phyloP scores from a whole-genome alignment of 352 stramenopile genomes.

The Pythium brassicae region DNA sequence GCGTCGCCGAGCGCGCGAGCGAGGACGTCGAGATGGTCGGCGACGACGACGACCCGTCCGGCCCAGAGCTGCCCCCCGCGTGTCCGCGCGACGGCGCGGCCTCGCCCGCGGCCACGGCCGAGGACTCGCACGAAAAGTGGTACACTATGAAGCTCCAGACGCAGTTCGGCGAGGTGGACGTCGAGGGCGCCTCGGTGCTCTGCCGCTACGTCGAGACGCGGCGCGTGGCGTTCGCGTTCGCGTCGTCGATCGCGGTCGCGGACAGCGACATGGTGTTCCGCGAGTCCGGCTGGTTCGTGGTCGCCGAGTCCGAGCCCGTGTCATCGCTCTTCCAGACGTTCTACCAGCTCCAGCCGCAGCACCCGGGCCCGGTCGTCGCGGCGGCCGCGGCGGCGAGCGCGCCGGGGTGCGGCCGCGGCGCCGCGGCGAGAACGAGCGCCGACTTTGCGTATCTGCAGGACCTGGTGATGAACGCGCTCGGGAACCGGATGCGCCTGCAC shows the following conservation, averaged over 20 bases:
- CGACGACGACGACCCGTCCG: not conserved
- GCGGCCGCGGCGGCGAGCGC: too few relatives aligned
- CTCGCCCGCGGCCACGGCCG: not conserved
- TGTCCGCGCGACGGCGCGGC: too few relatives aligned
- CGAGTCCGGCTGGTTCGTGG: slow-evolving; percentile 10
- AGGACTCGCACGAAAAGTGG: slow-evolving; percentile 6
- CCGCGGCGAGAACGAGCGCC: not conserved
- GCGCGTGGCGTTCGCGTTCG: slow-evolving; percentile 7
- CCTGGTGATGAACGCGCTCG: slow-evolving; percentile 11
- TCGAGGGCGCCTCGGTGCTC: slow-evolving; percentile 7
- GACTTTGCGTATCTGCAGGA: slow-evolving; percentile 10
- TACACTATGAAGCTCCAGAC: slow-evolving; percentile 5
- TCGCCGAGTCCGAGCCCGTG: not conserved
- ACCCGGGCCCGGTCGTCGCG: not conserved
- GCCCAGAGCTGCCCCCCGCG: not conserved
- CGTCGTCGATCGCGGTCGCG: slow-evolving; percentile 8
- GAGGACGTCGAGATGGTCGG: not conserved
- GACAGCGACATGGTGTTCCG: slow-evolving; percentile 9
- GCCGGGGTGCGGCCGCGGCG: too few relatives aligned
- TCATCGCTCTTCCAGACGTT: slow-evolving; percentile 14
- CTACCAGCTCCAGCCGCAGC: slow-evolving; percentile 9
- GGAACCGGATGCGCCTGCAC: slow-evolving; percentile 12
- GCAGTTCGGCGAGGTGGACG: slow-evolving; percentile 8
- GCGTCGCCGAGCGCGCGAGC: not conserved
- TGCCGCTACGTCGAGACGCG: not conserved